Conservation (phyloP, 2,329 filamentous ascomycete genomes). For the Ceratocystis variospora region DNA sequence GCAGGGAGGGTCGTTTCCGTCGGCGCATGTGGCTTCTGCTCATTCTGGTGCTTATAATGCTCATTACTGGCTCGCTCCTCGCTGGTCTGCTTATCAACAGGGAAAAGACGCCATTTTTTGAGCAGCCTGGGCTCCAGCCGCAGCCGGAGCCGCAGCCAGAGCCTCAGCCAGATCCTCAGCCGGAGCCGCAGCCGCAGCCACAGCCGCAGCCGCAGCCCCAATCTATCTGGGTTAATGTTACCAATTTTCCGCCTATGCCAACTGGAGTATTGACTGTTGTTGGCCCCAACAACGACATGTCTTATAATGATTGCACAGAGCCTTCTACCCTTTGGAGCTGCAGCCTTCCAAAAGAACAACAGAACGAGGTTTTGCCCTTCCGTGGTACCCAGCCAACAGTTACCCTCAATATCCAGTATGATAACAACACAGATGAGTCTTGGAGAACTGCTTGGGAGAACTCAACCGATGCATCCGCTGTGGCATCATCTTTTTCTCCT, state of each 20-base stretch:
- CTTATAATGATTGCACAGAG: constrained; percentile 55
- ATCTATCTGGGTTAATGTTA: constrained; percentile 68
- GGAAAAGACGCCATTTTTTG: background rate
- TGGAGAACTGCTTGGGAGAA: constrained; percentile 30
- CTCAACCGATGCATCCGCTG: constrained; percentile 16
- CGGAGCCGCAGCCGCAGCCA: background rate
- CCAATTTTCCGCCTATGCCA: constrained; percentile 73
- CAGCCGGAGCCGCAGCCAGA: background rate
- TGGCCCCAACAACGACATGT: constrained; percentile 50
- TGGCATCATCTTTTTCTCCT: constrained; percentile 26
- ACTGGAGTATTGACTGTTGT: constrained; percentile 70
- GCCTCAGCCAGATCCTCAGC: background rate
- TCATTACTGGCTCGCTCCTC: constrained; percentile 42
- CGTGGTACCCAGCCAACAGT: constrained; percentile 61
- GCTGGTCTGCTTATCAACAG: constrained; percentile 35
- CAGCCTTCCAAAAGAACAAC: constrained; percentile 63
- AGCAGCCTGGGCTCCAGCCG: background rate
- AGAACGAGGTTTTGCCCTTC: constrained; percentile 48
- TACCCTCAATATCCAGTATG: constrained; percentile 62
- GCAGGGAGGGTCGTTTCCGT: constrained; percentile 49
- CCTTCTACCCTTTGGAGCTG: constrained; percentile 76
- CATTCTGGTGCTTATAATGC: constrained; percentile 38
- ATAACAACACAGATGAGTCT: constrained; percentile 41
- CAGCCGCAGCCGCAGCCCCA: constrained; percentile 15
- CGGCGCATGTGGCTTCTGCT: constrained; percentile 47